Base-by-base conservation (phyloP, 2,329 filamentous ascomycete genomes). In the Coniella vitis region DNA sequence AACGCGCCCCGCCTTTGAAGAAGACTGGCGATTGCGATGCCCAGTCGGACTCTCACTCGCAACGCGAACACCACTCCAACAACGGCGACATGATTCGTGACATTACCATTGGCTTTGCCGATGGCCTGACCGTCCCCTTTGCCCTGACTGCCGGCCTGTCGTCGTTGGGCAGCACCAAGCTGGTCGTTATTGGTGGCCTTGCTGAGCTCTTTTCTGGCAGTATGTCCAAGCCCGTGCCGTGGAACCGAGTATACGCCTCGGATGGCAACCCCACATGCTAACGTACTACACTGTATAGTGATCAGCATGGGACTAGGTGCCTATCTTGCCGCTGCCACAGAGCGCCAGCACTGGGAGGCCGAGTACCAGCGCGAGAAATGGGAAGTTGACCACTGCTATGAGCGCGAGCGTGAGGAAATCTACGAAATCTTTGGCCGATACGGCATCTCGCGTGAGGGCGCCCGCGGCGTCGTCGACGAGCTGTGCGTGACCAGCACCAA, bases 71-170 rank as follows among this genome's bases (percentile, higher is more conserved):
- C 10, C 57, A 63, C 51, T 56, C 63, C 45, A 64, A 67, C 57
- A 62, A 72, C 56, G 65, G 64, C 52, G 67, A 70, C 48, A 60
- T 79, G 45, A 65, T 83, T 14, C 73, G 76, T 39, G 82, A 87
- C 63, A 74, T 82, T 54, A 88, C 86, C 52, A 83, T 90, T 56
- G 86, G 86, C 46, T 81, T 90, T 57, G 83, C 86, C 0, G 86
- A 90, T 60, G 86, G 86, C 14, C 73, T 90, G 57, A 90, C 86
- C 0, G 86, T 90, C 0, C 86, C 86, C 0, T 90, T 90, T 57
- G 86, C 86, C 14, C 71, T 90, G 34, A 89, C 84, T 0, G 86
- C 87, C 0, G 86, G 86, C 13, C 72, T 90, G 2, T 83, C 79
- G 2, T 75, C 75, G 44, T 69, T 86, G 39, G 81, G 81, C n/a